Conservation (phyloP, 345 rosid species). For the Camelina neglecta region DNA sequence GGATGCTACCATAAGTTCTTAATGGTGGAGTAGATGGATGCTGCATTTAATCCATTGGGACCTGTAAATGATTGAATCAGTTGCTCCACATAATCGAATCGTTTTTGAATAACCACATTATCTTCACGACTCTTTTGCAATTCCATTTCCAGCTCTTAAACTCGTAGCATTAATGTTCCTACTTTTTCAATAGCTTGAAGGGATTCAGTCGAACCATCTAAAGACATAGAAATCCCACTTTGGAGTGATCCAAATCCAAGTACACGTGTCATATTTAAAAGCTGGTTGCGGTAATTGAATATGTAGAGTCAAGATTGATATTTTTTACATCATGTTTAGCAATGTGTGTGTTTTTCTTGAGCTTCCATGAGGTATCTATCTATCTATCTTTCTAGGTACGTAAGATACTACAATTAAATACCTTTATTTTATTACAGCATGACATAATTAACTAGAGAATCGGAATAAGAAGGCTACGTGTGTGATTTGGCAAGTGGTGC, state of each 20-base stretch:
- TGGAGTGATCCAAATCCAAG: constrained; percentile 28
- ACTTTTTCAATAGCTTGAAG: background rate
- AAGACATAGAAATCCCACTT: background rate
- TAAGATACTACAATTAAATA: too few relatives aligned
- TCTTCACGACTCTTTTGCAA: background rate
- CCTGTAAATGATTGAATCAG: background rate
- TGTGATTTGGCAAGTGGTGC: too few relatives aligned
- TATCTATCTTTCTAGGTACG: too few relatives aligned
- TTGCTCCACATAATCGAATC: background rate
- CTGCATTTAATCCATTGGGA: background rate
- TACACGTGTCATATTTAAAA: background rate
- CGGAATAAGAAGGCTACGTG: too few relatives aligned
- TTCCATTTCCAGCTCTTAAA: background rate
- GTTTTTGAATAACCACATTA: background rate
- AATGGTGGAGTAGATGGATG: background rate
- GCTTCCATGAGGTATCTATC: constrained; percentile 19
- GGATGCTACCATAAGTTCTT: too few relatives aligned
- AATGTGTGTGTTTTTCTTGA: constrained; percentile 29
- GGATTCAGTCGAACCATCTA: background rate
- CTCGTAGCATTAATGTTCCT: background rate
- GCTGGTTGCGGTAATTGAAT: too few relatives aligned
- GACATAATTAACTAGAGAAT: too few relatives aligned
- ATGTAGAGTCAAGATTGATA: too few relatives aligned
- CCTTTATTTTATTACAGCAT: too few relatives aligned
- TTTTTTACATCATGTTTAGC: constrained; percentile 1